A percentile compares a stretch with the other conserved stretches of the same genome.
Evolutionary conservation across 495 filamentous ascomycete genomes (phyloP).

Genomic region (Penicillium canescens): DNA sequence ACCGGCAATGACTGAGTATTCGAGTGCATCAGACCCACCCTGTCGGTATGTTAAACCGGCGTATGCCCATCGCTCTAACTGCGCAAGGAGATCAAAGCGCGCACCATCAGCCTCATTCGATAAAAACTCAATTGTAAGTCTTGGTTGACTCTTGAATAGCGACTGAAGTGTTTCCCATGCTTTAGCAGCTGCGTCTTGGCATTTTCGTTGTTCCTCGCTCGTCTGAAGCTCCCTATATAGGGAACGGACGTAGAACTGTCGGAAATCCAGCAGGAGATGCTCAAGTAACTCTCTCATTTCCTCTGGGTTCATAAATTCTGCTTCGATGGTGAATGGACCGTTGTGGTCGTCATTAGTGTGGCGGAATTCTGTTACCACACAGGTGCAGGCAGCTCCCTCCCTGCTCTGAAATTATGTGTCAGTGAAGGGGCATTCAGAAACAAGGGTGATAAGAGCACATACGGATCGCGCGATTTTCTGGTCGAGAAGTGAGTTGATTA

Average conservation of each 20-base stretch:
- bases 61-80: slow-evolving; percentile 18
- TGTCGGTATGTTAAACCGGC: slow-evolving; percentile 9
- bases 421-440: neutral
- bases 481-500: slow-evolving; percentile 36
- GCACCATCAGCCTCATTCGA: slow-evolving; percentile 9
- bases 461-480: slow-evolving; percentile 28
- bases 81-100: slow-evolving; percentile 4
- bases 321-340: slow-evolving; percentile 26
- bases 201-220: slow-evolving; percentile 10
- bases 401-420: slow-evolving; percentile 18
- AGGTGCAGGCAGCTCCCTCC: slow-evolving; percentile 32
- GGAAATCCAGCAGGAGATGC: slow-evolving; percentile 22
- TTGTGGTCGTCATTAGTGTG: slow-evolving; percentile 17
- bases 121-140: slow-evolving; percentile 21
- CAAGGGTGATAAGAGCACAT: neutral
- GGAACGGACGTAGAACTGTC: slow-evolving; percentile 16
- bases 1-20: slow-evolving; percentile 9
- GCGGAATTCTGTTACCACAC: slow-evolving; percentile 35
- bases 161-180: slow-evolving; percentile 22
- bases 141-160: slow-evolving; percentile 19
- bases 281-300: slow-evolving; percentile 26
- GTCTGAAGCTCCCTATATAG: slow-evolving; percentile 11
- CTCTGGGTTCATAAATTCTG: slow-evolving; percentile 23
- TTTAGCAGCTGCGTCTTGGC: slow-evolving; percentile 3
- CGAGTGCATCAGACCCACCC: slow-evolving; percentile 11